Conservation (phyloP, 108 stramenopile species). For the Aurantiochytrium sp. region DNA sequence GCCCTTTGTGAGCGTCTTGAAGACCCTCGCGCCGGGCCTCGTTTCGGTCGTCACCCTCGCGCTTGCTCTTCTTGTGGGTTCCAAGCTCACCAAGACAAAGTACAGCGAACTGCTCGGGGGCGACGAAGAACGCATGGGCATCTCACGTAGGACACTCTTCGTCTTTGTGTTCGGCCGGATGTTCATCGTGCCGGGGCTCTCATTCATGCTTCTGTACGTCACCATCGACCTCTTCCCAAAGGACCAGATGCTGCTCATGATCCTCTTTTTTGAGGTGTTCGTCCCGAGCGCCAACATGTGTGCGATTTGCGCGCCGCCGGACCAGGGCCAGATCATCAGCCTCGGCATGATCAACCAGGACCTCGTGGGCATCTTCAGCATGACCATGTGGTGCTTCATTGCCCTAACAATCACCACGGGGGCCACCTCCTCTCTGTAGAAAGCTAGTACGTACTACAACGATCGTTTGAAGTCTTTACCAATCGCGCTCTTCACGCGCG, state of each 20-base stretch:
- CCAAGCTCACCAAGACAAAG: neutral
- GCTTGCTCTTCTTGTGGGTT: neutral
- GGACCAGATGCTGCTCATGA: constrained; percentile 12
- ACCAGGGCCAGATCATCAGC: neutral
- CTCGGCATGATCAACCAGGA: constrained; percentile 13
- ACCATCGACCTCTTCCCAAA: neutral
- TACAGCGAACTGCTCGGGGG: neutral
- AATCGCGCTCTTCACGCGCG: no score
- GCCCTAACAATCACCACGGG: neutral
- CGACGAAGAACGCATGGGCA: neutral
- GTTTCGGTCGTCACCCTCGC: neutral
- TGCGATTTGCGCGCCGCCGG: neutral
- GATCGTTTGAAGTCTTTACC: no score
- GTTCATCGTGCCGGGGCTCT: neutral
- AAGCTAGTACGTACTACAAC: no score
- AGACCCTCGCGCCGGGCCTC: neutral
- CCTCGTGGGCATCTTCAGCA: neutral
- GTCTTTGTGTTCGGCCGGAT: neutral
- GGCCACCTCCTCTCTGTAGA: no score
- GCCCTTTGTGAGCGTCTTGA: neutral
- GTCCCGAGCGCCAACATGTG: neutral
- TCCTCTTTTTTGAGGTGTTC: neutral
- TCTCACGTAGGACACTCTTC: neutral
- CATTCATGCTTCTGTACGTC: neutral
- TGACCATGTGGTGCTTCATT: constrained; percentile 16